Percentiles rank a stretch among this genome's conserved stretches.
phyloP scores from a whole-genome alignment of 192 early-diverging fungal genomes.

The Paraglomus brasilianum region DNA sequence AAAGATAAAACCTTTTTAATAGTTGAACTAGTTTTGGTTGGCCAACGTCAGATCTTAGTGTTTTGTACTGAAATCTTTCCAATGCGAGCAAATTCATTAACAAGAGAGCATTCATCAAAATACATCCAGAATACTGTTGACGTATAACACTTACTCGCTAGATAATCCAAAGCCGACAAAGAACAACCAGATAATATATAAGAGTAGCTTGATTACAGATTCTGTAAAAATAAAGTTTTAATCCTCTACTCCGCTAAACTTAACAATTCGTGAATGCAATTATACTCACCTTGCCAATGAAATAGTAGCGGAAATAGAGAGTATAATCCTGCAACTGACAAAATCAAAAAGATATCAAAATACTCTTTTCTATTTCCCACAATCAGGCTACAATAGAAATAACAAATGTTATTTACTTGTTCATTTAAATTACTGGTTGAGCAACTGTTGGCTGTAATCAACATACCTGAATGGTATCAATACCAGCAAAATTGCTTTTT shows the following conservation, averaged over 20 bases:
- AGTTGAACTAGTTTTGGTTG: slow-evolving; percentile 27
- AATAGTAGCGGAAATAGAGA: slow-evolving; percentile 76
- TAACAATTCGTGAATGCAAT: background rate
- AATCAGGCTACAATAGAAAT: slow-evolving; percentile 45
- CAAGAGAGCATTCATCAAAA: slow-evolving; percentile 6
- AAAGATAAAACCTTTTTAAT: slow-evolving; percentile 58
- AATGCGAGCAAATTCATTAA: background rate
- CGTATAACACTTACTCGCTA: background rate
- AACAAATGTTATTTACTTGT: background rate
- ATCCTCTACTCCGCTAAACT: background rate
- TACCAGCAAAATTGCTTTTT: slow-evolving; percentile 89
- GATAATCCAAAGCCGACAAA: slow-evolving; percentile 38
- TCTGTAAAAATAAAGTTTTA: slow-evolving; percentile 35
- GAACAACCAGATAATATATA: slow-evolving; percentile 45
- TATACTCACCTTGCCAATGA: slow-evolving; percentile 53
- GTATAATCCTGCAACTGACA: slow-evolving; percentile 58
- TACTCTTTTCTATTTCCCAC: slow-evolving; percentile 45
- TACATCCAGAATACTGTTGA: background rate
- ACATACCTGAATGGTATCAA: slow-evolving; percentile 63
- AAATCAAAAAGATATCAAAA: slow-evolving; percentile 60
- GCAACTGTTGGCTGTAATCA: background rate
- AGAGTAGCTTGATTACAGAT: slow-evolving; percentile 46
- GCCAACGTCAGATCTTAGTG: background rate
- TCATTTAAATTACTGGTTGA: background rate
- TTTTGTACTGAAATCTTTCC: background rate